Evolutionary conservation across 768 basidiomycete species (phyloP), one percentile per base, ranked within the genome.

Genomic region (Tricholoma flavovirens): DNA sequence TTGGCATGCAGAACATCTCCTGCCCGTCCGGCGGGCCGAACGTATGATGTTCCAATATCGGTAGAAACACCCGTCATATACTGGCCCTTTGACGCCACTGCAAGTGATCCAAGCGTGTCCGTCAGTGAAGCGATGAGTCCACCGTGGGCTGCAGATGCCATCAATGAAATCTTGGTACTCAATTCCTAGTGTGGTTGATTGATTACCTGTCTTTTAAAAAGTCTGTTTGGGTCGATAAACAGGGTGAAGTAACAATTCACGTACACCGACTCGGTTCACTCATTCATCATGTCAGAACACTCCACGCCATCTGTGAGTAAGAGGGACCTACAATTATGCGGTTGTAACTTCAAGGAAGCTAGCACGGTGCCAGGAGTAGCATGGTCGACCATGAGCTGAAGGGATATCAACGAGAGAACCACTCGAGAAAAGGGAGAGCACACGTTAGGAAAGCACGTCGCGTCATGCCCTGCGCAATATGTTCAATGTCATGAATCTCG

Each of bases 51-150:
- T 21, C 77, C 84, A 59, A 93, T 83, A 66, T 93, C 90, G 3
- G 89, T 90, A 2, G 88, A 90, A 9, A 93, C 90, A 14, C 91
- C 90, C 0, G 91, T 93, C 90, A 91, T 90, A 64, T 74, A 93
- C 8, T 90, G 85, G 2, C 91, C 91, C 59, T 84, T 85, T 12
- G 84, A 81, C 1, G 90, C 87, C 22, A 93, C 82, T n/a, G 87
- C 90, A 15, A 93, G 79, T 1, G 90, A 92, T 3, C 91, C 90
- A 15, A 93, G 69, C 12, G 90, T 91, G 68, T 93, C 91, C 4
- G 91, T 92, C 29, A 93, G 72, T 8, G 90, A 90, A 65, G 89
- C 68, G 60, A 93, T 81, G 35, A 93, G 77, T 19, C 91, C 91
- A 15, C 91, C 91, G 61, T 93, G 90, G 21, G 87, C 87, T 68